Percentiles rank a stretch among this genome's conserved stretches.
phyloP scores from a whole-genome alignment of 805 yeast genomes.

The Vanderwaltozyma polyspora region DNA sequence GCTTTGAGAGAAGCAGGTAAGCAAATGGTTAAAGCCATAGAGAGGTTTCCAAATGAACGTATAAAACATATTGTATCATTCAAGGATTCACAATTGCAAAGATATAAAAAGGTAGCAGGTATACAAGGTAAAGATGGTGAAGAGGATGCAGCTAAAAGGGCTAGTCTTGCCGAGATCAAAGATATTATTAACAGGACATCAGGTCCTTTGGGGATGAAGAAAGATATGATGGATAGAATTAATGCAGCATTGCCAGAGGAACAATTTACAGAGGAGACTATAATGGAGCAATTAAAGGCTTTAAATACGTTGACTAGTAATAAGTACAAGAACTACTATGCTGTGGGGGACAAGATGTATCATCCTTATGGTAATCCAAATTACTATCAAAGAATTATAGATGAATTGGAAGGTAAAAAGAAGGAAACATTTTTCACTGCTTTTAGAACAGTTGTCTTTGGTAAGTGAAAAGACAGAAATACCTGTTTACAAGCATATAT shows the following conservation, averaged over 20 bases:
- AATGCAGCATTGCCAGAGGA: constrained; percentile 36
- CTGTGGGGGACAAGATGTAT: constrained; percentile 52
- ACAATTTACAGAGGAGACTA: constrained; percentile 37
- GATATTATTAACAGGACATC: constrained; percentile 28
- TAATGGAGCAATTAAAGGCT: constrained; percentile 46
- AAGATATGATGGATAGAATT: constrained; percentile 36
- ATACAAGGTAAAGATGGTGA: constrained; percentile 31
- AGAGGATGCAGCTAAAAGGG: constrained; percentile 24
- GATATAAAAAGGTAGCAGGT: constrained; percentile 44
- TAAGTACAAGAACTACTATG: constrained; percentile 53
- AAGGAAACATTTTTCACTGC: constrained; percentile 59
- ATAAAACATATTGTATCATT: constrained; percentile 60
- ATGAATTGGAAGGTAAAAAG: constrained; percentile 60
- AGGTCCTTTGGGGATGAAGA: constrained; percentile 34
- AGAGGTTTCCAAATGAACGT: constrained; percentile 57
- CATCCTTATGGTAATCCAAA: constrained; percentile 78
- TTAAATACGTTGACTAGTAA: constrained; percentile 46
- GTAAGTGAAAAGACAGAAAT: constrained; percentile 33
- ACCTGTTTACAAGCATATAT: constrained; percentile 6
- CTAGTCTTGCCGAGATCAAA: constrained; percentile 32
- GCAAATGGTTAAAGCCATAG: constrained; percentile 45
- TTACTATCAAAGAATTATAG: constrained; percentile 60
- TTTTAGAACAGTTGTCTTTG: constrained; percentile 63
- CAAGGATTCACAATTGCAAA: constrained; percentile 51
- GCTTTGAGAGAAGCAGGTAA: constrained; percentile 27